Percentiles rank a stretch among this genome's conserved stretches.
phyloP scores from a whole-genome alignment of 1,139 yeast genomes.

The Magnusiomyces magnusii region DNA sequence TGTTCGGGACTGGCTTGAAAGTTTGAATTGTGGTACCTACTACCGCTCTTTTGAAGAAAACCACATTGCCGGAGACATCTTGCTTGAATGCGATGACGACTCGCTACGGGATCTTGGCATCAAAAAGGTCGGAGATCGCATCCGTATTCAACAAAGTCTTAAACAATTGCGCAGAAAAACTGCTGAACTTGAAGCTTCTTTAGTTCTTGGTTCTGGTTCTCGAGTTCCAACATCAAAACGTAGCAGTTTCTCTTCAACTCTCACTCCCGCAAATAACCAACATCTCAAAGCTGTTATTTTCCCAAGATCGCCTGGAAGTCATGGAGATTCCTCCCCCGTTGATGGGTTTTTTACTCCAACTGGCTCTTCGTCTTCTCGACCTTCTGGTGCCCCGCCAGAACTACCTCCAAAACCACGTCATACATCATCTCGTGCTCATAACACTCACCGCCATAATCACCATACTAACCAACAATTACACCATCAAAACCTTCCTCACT shows the following conservation, averaged over 20 bases:
- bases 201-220: background rate
- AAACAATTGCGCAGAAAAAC: conserved; percentile 20
- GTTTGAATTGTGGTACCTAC: conserved; percentile 25
- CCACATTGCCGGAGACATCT: conserved; percentile 53
- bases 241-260: background rate
- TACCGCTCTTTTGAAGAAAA: conserved; percentile 31
- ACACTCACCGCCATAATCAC: background rate
- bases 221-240: background rate
- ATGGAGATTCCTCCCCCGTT: background rate
- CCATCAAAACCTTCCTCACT: background rate
- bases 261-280: conserved; percentile 1
- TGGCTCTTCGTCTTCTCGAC: background rate
- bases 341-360: conserved; percentile 7
- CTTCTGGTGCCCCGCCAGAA: background rate
- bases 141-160: conserved; percentile 51
- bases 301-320: background rate
- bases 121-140: conserved; percentile 72
- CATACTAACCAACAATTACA: background rate
- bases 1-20: conserved; percentile 31
- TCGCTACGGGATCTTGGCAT: conserved; percentile 71
- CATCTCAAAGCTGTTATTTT: background rate
- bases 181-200: background rate
- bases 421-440: background rate
- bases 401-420: conserved; percentile 1
- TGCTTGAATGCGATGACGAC: conserved; percentile 58